These are phyloP conservation scores for Grigorovia yakushimaensis DNA, from an alignment of 805 yeast species.

Conservation along the genomic window DNA sequence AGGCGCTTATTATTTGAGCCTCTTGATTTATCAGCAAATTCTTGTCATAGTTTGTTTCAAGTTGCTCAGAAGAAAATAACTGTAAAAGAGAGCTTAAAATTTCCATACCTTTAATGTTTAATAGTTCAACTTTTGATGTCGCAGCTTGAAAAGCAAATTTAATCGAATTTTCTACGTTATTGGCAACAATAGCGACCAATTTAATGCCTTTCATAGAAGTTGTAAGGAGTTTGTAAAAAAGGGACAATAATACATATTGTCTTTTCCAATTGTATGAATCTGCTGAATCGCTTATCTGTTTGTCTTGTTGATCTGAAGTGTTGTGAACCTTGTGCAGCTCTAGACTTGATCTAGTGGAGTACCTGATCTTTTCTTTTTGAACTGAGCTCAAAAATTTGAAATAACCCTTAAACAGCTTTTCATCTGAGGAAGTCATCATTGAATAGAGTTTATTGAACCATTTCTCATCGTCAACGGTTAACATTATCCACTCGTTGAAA, in stretches of 20 bases:
- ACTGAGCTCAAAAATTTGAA: conserved; percentile 35
- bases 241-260: background rate
- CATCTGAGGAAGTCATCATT: conserved; percentile 38
- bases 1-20: conserved; percentile 85
- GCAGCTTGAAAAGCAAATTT: conserved; percentile 74
- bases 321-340: background rate
- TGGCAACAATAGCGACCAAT: background rate
- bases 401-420: conserved; percentile 33
- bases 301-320: conserved; percentile 9
- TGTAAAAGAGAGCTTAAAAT: conserved; percentile 55
- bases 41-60: conserved; percentile 65
- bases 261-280: background rate
- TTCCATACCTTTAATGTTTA: conserved; percentile 57
- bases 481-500: conserved; percentile 52
- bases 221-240: background rate
- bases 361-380: conserved; percentile 26
- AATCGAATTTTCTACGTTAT: conserved; percentile 33
- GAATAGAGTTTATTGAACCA: conserved; percentile 54
- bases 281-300: background rate
- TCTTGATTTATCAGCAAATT: conserved; percentile 81
- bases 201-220: conserved; percentile 21
- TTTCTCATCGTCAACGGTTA: conserved; percentile 32
- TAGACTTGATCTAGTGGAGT: background rate
- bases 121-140: conserved; percentile 51
- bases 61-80: conserved; percentile 43